Conservation (phyloP, 441 rosid species). For the Gossypium trilobum region DNA sequence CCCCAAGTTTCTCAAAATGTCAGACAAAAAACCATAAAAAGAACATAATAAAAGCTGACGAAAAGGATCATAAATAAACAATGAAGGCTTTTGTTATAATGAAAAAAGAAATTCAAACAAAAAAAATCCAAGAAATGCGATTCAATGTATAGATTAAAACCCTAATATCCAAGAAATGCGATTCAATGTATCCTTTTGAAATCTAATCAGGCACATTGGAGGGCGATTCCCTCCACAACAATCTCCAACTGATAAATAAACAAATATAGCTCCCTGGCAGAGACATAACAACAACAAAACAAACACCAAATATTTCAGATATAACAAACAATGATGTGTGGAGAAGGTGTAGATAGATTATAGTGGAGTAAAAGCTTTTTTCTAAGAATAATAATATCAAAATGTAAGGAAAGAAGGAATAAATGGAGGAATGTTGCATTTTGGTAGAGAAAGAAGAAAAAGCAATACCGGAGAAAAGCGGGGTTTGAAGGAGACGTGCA, state of each 20-base stretch:
- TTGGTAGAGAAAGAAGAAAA: background rate
- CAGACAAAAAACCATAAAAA: background rate
- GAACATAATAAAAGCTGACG: background rate
- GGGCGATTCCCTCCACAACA: background rate
- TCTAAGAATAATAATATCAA: background rate
- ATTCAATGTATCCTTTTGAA: background rate
- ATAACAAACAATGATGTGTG: background rate
- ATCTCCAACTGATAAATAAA: background rate
- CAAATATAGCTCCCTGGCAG: background rate
- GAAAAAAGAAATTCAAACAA: background rate
- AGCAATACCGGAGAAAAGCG: constrained; percentile 9
- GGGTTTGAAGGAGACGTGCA: background rate
- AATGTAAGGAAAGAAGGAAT: background rate
- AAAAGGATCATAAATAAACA: background rate
- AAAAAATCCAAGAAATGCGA: background rate
- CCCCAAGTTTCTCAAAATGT: background rate
- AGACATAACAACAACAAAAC: background rate
- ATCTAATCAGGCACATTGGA: background rate
- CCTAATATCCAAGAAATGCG: background rate
- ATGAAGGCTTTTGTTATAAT: background rate
- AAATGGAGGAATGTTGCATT: background rate
- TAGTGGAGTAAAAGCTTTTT: background rate
- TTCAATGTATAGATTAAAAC: background rate
- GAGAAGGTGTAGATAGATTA: background rate
- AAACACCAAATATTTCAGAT: background rate